Base-by-base conservation (phyloP, 2,329 filamentous ascomycete species). In the Colletotrichum salicis region DNA sequence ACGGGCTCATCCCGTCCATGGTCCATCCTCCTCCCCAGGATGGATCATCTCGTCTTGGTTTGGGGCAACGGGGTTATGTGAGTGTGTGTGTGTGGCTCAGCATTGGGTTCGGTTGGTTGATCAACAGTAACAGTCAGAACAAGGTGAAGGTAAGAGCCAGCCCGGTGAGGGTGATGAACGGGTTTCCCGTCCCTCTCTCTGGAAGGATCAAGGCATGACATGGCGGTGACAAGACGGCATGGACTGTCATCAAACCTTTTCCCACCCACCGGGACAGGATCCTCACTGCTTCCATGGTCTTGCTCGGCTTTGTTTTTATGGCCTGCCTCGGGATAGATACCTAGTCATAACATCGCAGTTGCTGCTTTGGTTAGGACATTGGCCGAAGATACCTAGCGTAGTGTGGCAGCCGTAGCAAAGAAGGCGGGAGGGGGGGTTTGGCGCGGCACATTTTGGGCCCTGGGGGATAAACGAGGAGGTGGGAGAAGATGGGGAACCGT, bases 171-270 rank as follows among this genome's bases (percentile, higher is more conserved):
- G 31, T 37, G 33, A 37, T 13, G 69, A 35, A 64, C 54, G 33
- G 45, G 27, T 31, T 52, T 15, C 12, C 67, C 15, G 33, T n/a
- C 33, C 29, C 35, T 55, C 48, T 55, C 19, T 48, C 41, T 48
- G 41, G 41, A 29, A 33, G 4, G 48, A 55, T 37, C 31, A 45
- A 41, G 45, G 24, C 11, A 24, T 45, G 35, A 62, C 57, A 45
- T 70, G 65, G 70, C 65, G 70, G 66, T 72, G 59, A 64, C 59
- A 64, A 48, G 66, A 51, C 65, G 24, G 35, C n/a, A 19, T 45
- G 27, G 67, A 58, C 55, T 64, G 59, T 63, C 69, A 60, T 60
- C 65, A 60, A 71, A 59, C 37, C 41, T 64, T 69, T 69, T 69
- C 45, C 65, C 55, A 35, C 54, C 29, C 59, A 59, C 52, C 45